Percentiles rank a stretch among this genome's conserved stretches.
Conservation (phyloP, 148 eudicot genomes). For the Cornus controversa region DNA sequence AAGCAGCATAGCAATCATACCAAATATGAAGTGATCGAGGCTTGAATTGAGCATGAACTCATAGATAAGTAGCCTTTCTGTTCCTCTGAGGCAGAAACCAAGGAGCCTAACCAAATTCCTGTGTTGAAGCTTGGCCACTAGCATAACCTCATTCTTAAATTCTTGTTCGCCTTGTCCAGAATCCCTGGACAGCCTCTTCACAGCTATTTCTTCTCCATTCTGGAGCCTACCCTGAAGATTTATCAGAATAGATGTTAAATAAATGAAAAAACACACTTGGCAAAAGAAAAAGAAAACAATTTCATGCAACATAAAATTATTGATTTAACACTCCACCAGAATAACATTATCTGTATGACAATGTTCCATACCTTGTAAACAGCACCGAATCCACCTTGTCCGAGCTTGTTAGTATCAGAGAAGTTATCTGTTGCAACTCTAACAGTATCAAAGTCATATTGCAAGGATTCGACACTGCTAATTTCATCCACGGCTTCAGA, state of each 20-base stretch:
- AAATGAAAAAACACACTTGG: background rate
- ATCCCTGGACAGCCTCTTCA: conserved; percentile 30
- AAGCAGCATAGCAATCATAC: conserved; percentile 5
- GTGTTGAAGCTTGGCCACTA: conserved; percentile 33
- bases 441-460: conserved; percentile 42
- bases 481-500: conserved; percentile 14
- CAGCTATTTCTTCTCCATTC: conserved; percentile 30
- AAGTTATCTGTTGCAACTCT: conserved; percentile 50
- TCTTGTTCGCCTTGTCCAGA: conserved; percentile 36
- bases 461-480: conserved; percentile 39
- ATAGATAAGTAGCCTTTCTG: conserved; percentile 31
- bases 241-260: background rate
- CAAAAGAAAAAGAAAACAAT: background rate
- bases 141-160: conserved; percentile 34
- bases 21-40: conserved; percentile 31
- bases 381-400: conserved; percentile 41
- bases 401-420: conserved; percentile 28
- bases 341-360: background rate
- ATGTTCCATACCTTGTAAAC: conserved; percentile 31
- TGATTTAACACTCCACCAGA: too few relatives aligned
- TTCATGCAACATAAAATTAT: background rate
- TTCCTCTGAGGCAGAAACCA: conserved; percentile 26
- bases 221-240: conserved; percentile 25
- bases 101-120: conserved; percentile 32
- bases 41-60: conserved; percentile 35